Evolutionary conservation across 73 alveolate species (phyloP).

Genomic region (Tetrahymena elliotti): DNA sequence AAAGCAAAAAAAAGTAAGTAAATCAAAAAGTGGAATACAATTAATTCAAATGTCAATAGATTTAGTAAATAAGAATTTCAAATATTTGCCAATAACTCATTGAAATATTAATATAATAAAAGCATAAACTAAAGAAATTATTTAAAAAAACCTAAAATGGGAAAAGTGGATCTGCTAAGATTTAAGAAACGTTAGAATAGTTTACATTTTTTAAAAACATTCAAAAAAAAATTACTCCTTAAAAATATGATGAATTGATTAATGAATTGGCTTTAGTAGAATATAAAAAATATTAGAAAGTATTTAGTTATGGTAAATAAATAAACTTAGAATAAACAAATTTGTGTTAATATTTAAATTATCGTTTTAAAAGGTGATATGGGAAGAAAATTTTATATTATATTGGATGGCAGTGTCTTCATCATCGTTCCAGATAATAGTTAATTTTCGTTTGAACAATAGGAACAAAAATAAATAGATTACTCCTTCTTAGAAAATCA

Average conservation of each 20-base stretch:
- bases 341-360: background rate
- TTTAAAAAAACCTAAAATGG: background rate
- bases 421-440: background rate
- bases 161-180: background rate
- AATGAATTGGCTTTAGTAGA: background rate
- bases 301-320: background rate
- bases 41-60: background rate
- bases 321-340: background rate
- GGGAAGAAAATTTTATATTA: background rate
- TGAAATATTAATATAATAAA: no score
- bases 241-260: background rate
- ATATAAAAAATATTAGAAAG: background rate
- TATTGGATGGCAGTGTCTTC: background rate
- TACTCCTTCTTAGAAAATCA: background rate
- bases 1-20: background rate
- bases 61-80: background rate
- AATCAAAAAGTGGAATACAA: background rate
- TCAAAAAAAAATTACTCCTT: background rate
- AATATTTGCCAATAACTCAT: no score
- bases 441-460: background rate
- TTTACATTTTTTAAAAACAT: background rate
- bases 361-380: background rate
- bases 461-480: background rate
- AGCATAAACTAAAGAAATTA: background rate
- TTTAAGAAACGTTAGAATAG: background rate